These are phyloP conservation scores for Scedosporium apiospermum DNA, from an alignment of 2,329 filamentous ascomycete species.

Conservation along the genomic window DNA sequence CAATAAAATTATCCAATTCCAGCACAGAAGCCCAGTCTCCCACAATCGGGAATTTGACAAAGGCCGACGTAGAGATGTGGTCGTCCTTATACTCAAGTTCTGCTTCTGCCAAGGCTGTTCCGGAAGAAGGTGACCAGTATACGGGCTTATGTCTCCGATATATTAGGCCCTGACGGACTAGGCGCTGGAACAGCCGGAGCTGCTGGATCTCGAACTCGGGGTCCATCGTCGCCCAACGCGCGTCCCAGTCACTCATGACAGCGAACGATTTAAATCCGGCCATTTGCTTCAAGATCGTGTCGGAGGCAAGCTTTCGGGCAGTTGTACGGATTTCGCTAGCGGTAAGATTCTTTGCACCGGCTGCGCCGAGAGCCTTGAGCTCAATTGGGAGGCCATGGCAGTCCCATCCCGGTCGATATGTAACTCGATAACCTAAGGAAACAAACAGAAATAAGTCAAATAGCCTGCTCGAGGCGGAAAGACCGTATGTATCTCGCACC, in stretches of 20 bases:
- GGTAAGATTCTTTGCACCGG: conserved; percentile 30
- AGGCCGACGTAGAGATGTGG: conserved; percentile 64
- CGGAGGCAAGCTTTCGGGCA: conserved; percentile 56
- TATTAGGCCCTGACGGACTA: conserved; percentile 64
- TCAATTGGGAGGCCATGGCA: conserved; percentile 97
- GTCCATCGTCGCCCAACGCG: conserved; percentile 72
- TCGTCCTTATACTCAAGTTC: conserved; percentile 77
- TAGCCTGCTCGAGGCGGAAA: neutral
- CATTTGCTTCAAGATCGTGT: conserved; percentile 65
- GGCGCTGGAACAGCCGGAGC: conserved; percentile 62
- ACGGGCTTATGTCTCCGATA: conserved; percentile 75
- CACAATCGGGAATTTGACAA: conserved; percentile 67
- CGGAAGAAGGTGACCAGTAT: conserved; percentile 75
- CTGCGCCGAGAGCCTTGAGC: conserved; percentile 72
- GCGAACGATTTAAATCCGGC: conserved; percentile 62
- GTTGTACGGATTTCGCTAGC: conserved; percentile 52
- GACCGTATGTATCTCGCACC: conserved; percentile 26
- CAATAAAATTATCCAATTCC: conserved; percentile 27
- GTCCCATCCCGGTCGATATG: conserved; percentile 91
- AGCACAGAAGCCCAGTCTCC: conserved; percentile 22
- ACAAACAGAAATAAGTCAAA: neutral
- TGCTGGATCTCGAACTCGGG: conserved; percentile 64
- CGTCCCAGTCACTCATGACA: conserved; percentile 74
- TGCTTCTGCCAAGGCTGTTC: conserved; percentile 72
- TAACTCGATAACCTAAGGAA: conserved; percentile 49